Percentiles rank a stretch among this genome's conserved stretches.
These are phyloP conservation scores for Agroathelia rolfsii DNA, from an alignment of 1,284 basidiomycete species.

Conservation along the genomic window DNA sequence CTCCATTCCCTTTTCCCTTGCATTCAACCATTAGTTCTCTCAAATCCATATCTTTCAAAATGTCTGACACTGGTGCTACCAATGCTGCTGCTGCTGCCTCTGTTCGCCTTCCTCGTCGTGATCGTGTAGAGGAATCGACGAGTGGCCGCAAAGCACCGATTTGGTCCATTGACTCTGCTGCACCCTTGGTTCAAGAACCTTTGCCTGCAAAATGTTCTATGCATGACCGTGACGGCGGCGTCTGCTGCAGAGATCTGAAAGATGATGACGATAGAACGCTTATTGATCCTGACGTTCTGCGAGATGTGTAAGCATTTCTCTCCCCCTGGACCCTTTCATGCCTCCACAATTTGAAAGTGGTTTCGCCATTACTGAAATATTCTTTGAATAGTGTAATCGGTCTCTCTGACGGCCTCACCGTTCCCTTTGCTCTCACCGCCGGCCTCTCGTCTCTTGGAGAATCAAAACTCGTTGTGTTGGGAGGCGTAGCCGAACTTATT, in stretches of 20 bases:
- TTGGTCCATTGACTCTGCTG: constrained; percentile 46
- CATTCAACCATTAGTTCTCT: too few relatives aligned
- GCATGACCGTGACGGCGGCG: constrained; percentile 41
- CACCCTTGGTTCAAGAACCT: constrained; percentile 29
- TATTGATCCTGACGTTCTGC: constrained; percentile 77
- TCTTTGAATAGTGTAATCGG: constrained; percentile 71
- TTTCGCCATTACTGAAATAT: constrained; percentile 7
- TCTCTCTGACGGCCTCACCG: constrained; percentile 91
- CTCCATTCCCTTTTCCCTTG: too few relatives aligned
- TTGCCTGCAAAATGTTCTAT: constrained; percentile 51
- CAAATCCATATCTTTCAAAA: too few relatives aligned
- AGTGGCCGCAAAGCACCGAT: constrained; percentile 50
- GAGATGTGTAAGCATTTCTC: constrained; percentile 59
- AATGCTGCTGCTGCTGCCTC: too few relatives aligned
- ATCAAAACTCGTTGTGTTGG: constrained; percentile 81
- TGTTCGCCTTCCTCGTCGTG: too few relatives aligned
- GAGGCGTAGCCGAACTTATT: constrained; percentile 86
- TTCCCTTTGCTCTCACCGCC: constrained; percentile 85
- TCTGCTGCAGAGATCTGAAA: constrained; percentile 80
- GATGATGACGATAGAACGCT: constrained; percentile 68
- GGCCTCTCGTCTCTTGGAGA: constrained; percentile 87
- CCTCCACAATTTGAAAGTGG: constrained; percentile 1
- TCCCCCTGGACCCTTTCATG: constrained; percentile 2
- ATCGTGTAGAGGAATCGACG: too few relatives aligned
- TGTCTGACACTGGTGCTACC: too few relatives aligned